Evolutionary conservation across 1,284 basidiomycete species (phyloP).

Genomic region (Marasmius sp.): DNA sequence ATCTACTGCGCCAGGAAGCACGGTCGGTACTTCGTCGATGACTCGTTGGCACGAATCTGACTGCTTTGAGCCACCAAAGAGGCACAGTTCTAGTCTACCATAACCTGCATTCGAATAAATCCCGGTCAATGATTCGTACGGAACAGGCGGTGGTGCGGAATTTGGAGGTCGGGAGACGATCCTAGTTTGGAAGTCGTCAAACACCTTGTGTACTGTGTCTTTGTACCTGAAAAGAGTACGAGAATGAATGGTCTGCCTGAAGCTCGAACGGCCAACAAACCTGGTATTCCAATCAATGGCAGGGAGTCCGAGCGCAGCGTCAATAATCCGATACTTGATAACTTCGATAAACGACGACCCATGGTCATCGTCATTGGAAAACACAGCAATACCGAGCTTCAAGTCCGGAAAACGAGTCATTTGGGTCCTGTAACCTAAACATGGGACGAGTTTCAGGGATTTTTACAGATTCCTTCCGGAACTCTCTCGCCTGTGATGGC

Average conservation of each 20-base stretch:
- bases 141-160: slow-evolving; percentile 15
- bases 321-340: slow-evolving; percentile 23
- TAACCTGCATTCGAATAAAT: slow-evolving; percentile 22
- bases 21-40: slow-evolving; percentile 12
- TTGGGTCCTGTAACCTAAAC: slow-evolving; percentile 18
- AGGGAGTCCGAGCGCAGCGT: slow-evolving; percentile 19
- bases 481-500: slow-evolving; percentile 14
- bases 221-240: slow-evolving; percentile 11
- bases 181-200: neutral
- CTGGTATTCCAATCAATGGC: slow-evolving; percentile 23
- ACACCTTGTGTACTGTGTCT: neutral
- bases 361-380: slow-evolving; percentile 23
- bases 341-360: slow-evolving; percentile 15
- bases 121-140: slow-evolving; percentile 18
- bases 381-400: slow-evolving; percentile 24
- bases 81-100: slow-evolving; percentile 22
- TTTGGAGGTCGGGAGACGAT: slow-evolving; percentile 19
- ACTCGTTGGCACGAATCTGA: slow-evolving; percentile 13
- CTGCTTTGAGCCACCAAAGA: slow-evolving; percentile 10
- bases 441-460: neutral
- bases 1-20: slow-evolving; percentile 17
- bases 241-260: neutral
- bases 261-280: slow-evolving; percentile 1
- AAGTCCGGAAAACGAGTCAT: slow-evolving; percentile 23
- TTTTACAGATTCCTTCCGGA: neutral